These are phyloP conservation scores for Zoysia pacifica DNA, from an alignment of 176 grass and related monocot genomes.

Conservation along the genomic window DNA sequence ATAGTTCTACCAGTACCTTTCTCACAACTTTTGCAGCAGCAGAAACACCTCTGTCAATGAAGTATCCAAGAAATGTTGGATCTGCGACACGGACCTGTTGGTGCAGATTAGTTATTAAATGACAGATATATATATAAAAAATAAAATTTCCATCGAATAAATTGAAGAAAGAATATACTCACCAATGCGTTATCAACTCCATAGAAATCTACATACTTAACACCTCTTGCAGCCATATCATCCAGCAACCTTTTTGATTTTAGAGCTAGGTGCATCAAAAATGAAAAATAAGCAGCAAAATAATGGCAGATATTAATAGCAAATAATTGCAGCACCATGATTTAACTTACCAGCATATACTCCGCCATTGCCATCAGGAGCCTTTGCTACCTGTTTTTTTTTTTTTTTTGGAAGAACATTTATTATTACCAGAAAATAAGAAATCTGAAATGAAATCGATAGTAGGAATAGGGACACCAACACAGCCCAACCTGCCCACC, in stretches of 20 bases:
- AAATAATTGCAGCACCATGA: constrained; percentile 4
- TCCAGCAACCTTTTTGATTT: constrained; percentile 72
- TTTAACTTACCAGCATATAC: constrained; percentile 73
- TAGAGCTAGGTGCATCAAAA: constrained; percentile 47
- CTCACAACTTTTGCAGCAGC: constrained; percentile 78
- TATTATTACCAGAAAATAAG: neutral
- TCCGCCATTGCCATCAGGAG: constrained; percentile 89
- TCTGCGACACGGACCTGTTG: constrained; percentile 83
- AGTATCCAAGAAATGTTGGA: constrained; percentile 85
- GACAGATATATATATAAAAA: constrained; percentile 3
- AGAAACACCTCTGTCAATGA: constrained; percentile 77
- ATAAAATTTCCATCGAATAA: constrained; percentile 11
- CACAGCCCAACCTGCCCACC: no score
- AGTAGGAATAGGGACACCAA: neutral
- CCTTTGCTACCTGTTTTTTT: constrained; percentile 64
- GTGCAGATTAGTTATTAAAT: constrained; percentile 44
- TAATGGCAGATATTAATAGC: constrained; percentile 2
- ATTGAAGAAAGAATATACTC: constrained; percentile 21
- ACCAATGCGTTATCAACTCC: constrained; percentile 90
- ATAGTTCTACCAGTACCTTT: constrained; percentile 46
- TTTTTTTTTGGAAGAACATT: constrained; percentile 39
- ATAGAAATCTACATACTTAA: constrained; percentile 82
- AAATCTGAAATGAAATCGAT: neutral
- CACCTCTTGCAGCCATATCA: constrained; percentile 80
- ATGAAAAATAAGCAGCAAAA: constrained; percentile 6